phyloP scores from a whole-genome alignment of 257 asterid species.

The Plantago ovata region DNA sequence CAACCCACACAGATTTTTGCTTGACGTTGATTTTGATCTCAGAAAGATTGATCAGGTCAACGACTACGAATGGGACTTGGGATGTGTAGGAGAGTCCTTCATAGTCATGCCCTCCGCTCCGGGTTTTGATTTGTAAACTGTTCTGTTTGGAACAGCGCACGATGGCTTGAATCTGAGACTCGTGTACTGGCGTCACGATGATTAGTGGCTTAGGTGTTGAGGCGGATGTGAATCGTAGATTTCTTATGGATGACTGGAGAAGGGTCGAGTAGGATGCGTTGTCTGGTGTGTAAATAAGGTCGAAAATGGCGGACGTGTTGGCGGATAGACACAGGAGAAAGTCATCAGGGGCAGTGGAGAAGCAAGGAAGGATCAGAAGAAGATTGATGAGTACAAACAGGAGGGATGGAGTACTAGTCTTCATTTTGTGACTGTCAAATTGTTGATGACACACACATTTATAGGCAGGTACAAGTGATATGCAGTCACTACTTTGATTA shows the following conservation, averaged over 20 bases:
- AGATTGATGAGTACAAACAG: background rate
- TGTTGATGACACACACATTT: no score
- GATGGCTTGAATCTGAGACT: slow-evolving; percentile 18
- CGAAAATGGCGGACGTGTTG: background rate
- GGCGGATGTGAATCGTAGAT: slow-evolving; percentile 15
- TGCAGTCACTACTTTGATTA: no score
- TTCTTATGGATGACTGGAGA: slow-evolving; percentile 15
- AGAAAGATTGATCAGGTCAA: slow-evolving; percentile 29
- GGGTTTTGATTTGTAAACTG: slow-evolving; percentile 19
- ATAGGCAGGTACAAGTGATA: no score
- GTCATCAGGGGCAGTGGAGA: background rate
- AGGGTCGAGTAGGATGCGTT: slow-evolving; percentile 17
- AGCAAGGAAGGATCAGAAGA: slow-evolving; percentile 9
- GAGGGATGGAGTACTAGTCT: no score
- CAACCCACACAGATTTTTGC: slow-evolving; percentile 28
- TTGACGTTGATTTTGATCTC: slow-evolving; percentile 9
- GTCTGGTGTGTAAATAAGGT: slow-evolving; percentile 13
- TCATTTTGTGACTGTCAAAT: no score
- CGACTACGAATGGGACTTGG: slow-evolving; percentile 19
- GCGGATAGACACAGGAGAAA: slow-evolving; percentile 17
- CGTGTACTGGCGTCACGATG: slow-evolving; percentile 18
- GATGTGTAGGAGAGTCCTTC: slow-evolving; percentile 35
- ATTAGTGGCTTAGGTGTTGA: slow-evolving; percentile 13
- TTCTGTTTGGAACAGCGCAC: slow-evolving; percentile 15
- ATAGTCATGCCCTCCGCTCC: slow-evolving; percentile 41